Evolutionary conservation across 352 stramenopile genomes (phyloP).

Genomic region (Globisporangium carolinianum): DNA sequence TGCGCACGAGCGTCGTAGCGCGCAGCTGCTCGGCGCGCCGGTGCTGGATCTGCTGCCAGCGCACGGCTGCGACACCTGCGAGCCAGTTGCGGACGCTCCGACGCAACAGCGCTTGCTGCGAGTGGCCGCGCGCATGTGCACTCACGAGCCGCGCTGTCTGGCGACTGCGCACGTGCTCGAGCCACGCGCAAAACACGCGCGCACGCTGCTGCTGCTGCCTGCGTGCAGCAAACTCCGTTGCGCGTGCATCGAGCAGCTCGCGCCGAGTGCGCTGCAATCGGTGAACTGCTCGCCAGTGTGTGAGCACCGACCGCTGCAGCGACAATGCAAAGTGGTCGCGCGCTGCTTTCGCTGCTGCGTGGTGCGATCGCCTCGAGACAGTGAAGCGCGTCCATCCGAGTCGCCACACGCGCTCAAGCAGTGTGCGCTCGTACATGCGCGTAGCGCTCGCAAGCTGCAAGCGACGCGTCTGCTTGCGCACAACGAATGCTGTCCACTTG

Average conservation of each 20-base stretch:
- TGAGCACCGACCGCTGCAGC: conserved; percentile 1
- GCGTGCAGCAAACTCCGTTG: background rate
- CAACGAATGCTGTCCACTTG: conserved; percentile 1
- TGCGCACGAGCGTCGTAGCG: background rate
- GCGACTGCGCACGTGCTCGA: conserved; percentile 3
- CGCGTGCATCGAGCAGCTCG: background rate
- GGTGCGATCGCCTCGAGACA: background rate
- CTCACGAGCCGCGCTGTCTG: conserved; percentile 8
- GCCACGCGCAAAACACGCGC: conserved; percentile 5
- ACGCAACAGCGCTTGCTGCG: background rate
- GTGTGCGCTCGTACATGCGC: background rate
- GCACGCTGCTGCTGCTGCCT: background rate
- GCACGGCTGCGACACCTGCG: background rate
- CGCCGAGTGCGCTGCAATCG: background rate
- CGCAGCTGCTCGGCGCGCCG: background rate
- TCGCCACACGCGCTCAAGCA: conserved; percentile 7
- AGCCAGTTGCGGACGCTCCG: background rate
- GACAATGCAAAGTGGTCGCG: background rate
- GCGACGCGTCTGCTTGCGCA: background rate
- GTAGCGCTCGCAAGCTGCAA: background rate
- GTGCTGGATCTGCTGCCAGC: conserved; percentile 1
- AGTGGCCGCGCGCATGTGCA: conserved; percentile 4
- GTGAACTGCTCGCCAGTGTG: background rate
- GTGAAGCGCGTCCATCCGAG: conserved; percentile 2
- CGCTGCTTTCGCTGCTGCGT: background rate